Conservation (phyloP, 108 stramenopile species). For the Skeletonema tropicum region DNA sequence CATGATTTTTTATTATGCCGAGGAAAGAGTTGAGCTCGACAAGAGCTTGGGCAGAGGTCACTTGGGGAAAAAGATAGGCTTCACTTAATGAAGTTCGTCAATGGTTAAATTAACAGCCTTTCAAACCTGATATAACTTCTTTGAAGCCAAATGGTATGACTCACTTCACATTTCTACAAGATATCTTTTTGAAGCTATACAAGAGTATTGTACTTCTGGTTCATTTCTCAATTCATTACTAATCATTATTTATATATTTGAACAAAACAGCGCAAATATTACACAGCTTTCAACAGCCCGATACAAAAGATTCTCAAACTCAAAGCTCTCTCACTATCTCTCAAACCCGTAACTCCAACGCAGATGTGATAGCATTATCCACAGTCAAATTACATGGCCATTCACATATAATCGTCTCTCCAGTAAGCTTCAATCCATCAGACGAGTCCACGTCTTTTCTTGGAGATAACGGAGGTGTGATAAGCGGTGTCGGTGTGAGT, state of each 20-base stretch:
- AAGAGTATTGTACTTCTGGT: too few relatives aligned
- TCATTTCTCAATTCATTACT: not conserved
- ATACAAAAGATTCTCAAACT: not conserved
- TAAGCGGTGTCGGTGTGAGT: slow-evolving; percentile 27
- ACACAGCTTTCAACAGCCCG: not conserved
- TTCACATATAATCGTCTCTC: slow-evolving; percentile 50
- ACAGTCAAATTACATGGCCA: slow-evolving; percentile 78
- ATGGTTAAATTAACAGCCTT: too few relatives aligned
- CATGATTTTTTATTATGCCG: too few relatives aligned
- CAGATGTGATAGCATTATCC: slow-evolving; percentile 67
- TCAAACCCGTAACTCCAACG: slow-evolving; percentile 20
- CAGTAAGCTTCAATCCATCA: slow-evolving; percentile 16
- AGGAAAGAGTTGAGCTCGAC: too few relatives aligned
- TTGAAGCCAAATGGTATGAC: too few relatives aligned
- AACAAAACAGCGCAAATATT: not conserved
- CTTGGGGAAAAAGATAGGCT: too few relatives aligned
- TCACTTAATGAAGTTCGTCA: too few relatives aligned
- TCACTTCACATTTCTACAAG: too few relatives aligned
- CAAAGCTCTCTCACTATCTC: not conserved
- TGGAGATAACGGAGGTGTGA: slow-evolving; percentile 43
- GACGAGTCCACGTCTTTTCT: slow-evolving; percentile 9
- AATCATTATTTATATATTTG: too few relatives aligned
- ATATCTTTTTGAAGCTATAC: too few relatives aligned
- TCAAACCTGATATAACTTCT: too few relatives aligned
- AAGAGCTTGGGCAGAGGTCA: too few relatives aligned